Evolutionary conservation across 106 monocot genomes (phyloP).

Genomic region (Acorus gramineus): DNA sequence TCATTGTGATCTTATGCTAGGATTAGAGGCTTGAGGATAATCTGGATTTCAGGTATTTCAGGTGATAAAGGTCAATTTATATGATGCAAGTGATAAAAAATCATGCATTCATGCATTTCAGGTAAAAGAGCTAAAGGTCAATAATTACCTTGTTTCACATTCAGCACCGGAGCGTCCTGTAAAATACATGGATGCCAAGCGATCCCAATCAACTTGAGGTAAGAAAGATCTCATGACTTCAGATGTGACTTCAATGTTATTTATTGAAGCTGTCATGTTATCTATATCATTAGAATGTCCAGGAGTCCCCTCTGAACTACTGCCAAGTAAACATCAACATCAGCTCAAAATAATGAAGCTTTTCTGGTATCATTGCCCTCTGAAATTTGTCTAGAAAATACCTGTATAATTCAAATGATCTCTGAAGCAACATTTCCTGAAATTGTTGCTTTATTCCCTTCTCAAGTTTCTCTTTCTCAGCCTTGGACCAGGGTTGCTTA

Average conservation of each 20-base stretch:
- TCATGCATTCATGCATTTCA: not conserved
- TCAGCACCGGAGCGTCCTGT: constrained; percentile 63
- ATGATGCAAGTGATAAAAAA: not conserved
- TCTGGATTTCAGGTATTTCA: no score
- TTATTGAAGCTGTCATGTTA: constrained; percentile 5
- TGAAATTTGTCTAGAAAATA: constrained; percentile 1
- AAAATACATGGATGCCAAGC: constrained; percentile 84
- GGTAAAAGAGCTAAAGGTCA: not conserved
- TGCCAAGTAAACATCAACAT: constrained; percentile 23
- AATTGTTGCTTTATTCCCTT: constrained; percentile 90
- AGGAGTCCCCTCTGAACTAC: constrained; percentile 27
- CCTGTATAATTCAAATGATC: constrained; percentile 49
- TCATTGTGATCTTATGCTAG: no score
- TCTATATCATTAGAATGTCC: constrained; percentile 30
- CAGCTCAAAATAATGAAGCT: not conserved
- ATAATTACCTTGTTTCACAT: constrained; percentile 79
- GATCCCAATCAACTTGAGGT: constrained; percentile 74
- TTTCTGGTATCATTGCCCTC: no score
- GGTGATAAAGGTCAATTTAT: not conserved
- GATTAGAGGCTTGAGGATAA: no score
- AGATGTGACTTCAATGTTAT: constrained; percentile 52
- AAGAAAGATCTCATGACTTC: constrained; percentile 66
- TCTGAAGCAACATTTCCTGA: constrained; percentile 61
- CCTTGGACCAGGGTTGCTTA: constrained; percentile 44
- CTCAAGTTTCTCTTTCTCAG: constrained; percentile 57